Base-by-base conservation (phyloP, 179 eudicot genomes). In the Dionaea muscipula region DNA sequence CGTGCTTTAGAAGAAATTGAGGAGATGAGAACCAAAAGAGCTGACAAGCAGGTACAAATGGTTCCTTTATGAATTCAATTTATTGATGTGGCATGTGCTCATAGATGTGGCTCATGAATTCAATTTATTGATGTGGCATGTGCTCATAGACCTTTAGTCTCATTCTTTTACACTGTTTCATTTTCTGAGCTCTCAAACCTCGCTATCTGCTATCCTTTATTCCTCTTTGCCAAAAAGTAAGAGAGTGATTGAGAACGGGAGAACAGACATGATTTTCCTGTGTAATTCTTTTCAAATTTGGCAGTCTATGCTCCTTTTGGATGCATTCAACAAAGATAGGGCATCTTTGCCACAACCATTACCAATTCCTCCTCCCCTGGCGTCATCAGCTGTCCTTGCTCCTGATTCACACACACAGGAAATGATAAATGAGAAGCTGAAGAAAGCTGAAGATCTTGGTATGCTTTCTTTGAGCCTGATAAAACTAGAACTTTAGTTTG, bases 381-480 rank as follows among this genome's bases (percentile, higher is more conserved):
- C 94, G 23, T 75, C 94, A n/a, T 36, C 82, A 62, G 88, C 91
- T 55, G 77, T 69, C 27, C 65, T 66, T 75, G 74, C 80, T 65
- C 91, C 98, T 51, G 95, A 91, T 84, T 80, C 95, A 65, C 95
- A 82, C 44, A 84, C 86, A 10, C 98, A 91, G 72, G 98, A 91
- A 73, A 60, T 91, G 83, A 91, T 91, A 12, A 91, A 91, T 63
- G 98, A 91, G 83, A 91, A 87, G 70, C 74, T 91, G 72, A 91
- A 87, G 83, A 87, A 80, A 66, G 94, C 98, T n/a, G 98, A 87
- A 67, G 94, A 84, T 35, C 91, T 86, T 55, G 95, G 95, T 86
- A 79, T 27, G 67, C 46, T 44, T 63, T 51, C 16, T 24, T 2
- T 45, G 21, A 8, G 4, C 6, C 38, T 2, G 47, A n/a, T 53